Evolutionary conservation across 1,139 yeast genomes (phyloP).

Genomic region (Hyphopichia pseudoburtonii): DNA sequence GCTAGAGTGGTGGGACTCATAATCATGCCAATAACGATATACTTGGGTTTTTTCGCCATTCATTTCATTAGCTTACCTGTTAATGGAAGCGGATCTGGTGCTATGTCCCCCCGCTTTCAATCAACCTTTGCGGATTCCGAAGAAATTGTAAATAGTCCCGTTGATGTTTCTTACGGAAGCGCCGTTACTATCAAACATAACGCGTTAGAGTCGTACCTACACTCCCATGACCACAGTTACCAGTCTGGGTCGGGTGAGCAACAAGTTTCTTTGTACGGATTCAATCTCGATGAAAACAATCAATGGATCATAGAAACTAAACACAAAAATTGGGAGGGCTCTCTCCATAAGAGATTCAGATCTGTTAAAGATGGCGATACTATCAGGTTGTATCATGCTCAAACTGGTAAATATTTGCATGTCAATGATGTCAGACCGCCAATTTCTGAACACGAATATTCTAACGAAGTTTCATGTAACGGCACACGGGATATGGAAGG

Average conservation of each 20-base stretch:
- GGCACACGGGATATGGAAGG: slow-evolving; percentile 52
- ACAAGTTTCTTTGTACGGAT: slow-evolving; percentile 64
- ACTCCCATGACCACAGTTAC: slow-evolving; percentile 60
- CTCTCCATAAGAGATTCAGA: slow-evolving; percentile 27
- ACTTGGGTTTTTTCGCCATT: slow-evolving; percentile 45
- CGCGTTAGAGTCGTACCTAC: slow-evolving; percentile 63
- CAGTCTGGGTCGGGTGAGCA: slow-evolving; percentile 59
- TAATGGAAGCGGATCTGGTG: slow-evolving; percentile 52
- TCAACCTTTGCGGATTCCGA: slow-evolving; percentile 46
- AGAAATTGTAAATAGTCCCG: slow-evolving; percentile 35
- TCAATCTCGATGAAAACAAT: slow-evolving; percentile 53
- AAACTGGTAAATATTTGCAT: slow-evolving; percentile 59
- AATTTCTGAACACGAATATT: slow-evolving; percentile 76
- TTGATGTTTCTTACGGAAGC: slow-evolving; percentile 63
- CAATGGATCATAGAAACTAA: slow-evolving; percentile 65
- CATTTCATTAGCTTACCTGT: slow-evolving; percentile 51
- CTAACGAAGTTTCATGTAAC: slow-evolving; percentile 67
- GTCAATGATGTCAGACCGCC: slow-evolving; percentile 69
- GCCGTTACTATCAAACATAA: slow-evolving; percentile 65
- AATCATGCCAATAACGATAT: slow-evolving; percentile 50
- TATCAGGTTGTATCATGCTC: slow-evolving; percentile 61
- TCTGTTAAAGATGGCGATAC: slow-evolving; percentile 50
- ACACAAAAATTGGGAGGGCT: slow-evolving; percentile 30
- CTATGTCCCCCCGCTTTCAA: slow-evolving; percentile 60
- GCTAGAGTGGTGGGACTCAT: slow-evolving; percentile 36